A percentile compares a stretch with the other conserved stretches of the same genome.
Evolutionary conservation across 2,329 filamentous ascomycete genomes (phyloP).

Genomic region (Cladosporium sp.): DNA sequence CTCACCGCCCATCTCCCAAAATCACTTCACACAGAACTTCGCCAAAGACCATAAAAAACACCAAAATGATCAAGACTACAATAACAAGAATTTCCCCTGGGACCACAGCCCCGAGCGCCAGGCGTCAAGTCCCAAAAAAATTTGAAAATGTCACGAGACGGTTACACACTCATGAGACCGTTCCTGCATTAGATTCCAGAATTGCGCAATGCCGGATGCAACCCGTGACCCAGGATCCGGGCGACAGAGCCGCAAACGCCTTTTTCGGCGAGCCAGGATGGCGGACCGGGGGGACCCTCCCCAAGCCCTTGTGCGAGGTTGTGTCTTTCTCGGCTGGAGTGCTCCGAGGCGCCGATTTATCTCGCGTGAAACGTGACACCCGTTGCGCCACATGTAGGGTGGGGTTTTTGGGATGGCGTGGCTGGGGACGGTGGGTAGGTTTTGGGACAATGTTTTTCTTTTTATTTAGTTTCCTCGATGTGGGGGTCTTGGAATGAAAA

Average conservation of each 20-base stretch:
- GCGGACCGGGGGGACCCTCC: background rate
- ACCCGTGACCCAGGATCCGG: background rate
- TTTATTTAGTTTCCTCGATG: background rate
- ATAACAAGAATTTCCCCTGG: background rate
- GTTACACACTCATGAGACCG: constrained; percentile 6
- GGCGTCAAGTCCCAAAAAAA: background rate
- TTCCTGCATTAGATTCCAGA: constrained; percentile 18
- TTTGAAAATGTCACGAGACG: background rate
- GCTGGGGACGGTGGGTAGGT: background rate
- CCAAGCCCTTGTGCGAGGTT: constrained; percentile 8
- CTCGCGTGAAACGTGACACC: constrained; percentile 12
- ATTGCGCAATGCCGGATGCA: constrained; percentile 17
- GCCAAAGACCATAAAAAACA: background rate
- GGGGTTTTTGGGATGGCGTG: background rate
- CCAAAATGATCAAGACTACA: background rate
- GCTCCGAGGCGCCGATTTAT: constrained; percentile 11
- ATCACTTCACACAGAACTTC: background rate
- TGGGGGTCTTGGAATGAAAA: background rate
- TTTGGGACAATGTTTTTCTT: background rate
- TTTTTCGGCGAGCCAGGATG: constrained; percentile 6
- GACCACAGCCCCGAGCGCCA: background rate
- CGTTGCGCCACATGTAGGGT: constrained; percentile 5
- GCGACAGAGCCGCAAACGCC: constrained; percentile 11
- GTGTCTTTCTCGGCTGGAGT: constrained; percentile 2
- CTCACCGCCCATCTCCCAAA: background rate